Conservation (phyloP, 495 filamentous ascomycete genomes). For the Annulohypoxylon bovei region DNA sequence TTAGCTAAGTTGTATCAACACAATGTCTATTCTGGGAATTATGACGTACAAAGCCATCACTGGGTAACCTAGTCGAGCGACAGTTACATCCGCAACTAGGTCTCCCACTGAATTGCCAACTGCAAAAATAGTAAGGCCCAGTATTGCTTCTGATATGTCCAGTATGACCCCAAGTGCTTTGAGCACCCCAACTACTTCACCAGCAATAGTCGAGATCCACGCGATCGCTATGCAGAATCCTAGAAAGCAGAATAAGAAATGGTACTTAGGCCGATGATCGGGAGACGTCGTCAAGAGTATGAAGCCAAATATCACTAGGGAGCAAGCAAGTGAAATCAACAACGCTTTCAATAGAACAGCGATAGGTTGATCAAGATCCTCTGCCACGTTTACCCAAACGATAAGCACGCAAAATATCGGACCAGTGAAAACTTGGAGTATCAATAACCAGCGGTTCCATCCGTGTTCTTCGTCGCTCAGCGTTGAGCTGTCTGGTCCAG, state of each 20-base stretch:
- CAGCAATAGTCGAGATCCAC: slow-evolving; percentile 96
- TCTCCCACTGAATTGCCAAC: slow-evolving; percentile 96
- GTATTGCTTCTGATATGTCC: slow-evolving; percentile 92
- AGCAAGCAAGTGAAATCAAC: slow-evolving; percentile 75
- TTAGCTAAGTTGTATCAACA: slow-evolving; percentile 25
- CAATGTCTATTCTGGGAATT: slow-evolving; percentile 1
- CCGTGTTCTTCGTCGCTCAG: slow-evolving; percentile 51
- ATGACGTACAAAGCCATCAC: slow-evolving; percentile 89
- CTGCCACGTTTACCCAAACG: slow-evolving; percentile 74
- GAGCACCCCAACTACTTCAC: slow-evolving; percentile 94
- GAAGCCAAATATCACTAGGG: slow-evolving; percentile 68
- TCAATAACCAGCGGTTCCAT: slow-evolving; percentile 92
- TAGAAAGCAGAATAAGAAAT: slow-evolving; percentile 80
- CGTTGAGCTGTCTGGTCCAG: slow-evolving; percentile 40
- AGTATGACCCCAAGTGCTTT: slow-evolving; percentile 94
- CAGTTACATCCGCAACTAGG: slow-evolving; percentile 92
- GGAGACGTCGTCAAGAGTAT: slow-evolving; percentile 72
- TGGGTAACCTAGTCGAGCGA: slow-evolving; percentile 90
- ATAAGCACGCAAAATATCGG: slow-evolving; percentile 84
- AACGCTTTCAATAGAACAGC: slow-evolving; percentile 66
- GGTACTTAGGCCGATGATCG: slow-evolving; percentile 68
- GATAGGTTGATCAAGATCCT: slow-evolving; percentile 55
- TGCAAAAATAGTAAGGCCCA: slow-evolving; percentile 95
- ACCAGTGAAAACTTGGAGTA: slow-evolving; percentile 84
- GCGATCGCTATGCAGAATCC: slow-evolving; percentile 93